A percentile compares a stretch with the other conserved stretches of the same genome.
Evolutionary conservation across 2,329 filamentous ascomycete species (phyloP).

Genomic region (Achaetomium macrosporum): DNA sequence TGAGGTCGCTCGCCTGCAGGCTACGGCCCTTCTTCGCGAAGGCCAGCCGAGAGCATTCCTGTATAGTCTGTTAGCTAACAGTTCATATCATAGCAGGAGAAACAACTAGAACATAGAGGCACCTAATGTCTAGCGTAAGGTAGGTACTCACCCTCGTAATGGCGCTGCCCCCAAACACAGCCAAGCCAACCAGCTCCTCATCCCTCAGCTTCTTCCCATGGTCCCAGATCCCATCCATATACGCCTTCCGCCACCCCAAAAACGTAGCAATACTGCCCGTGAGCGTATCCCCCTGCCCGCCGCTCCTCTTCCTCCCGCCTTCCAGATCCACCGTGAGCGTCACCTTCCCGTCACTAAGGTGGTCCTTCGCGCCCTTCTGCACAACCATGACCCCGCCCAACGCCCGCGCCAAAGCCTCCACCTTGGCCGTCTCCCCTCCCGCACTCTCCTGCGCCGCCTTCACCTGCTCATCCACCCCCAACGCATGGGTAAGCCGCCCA

Average conservation of each 20-base stretch:
- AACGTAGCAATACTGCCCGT: constrained; percentile 87
- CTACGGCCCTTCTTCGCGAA: constrained; percentile 81
- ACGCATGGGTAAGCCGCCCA: constrained; percentile 68
- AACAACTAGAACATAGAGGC: neutral
- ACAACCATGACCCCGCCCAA: constrained; percentile 86
- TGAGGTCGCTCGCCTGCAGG: constrained; percentile 88
- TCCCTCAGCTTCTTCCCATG: constrained; percentile 36
- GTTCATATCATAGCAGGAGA: neutral
- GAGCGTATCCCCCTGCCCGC: constrained; percentile 91
- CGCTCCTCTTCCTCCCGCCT: constrained; percentile 83
- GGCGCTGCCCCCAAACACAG: constrained; percentile 78
- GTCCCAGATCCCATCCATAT: constrained; percentile 77
- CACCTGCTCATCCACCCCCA: constrained; percentile 57
- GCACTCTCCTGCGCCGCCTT: constrained; percentile 32
- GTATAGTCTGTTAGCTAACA: neutral
- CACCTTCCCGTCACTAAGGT: constrained; percentile 71
- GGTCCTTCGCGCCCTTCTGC: constrained; percentile 79
- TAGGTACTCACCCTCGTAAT: constrained; percentile 67
- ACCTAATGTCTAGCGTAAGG: neutral
- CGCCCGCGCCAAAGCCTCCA: constrained; percentile 63
- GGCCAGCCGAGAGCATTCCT: constrained; percentile 77
- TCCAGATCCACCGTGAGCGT: constrained; percentile 72
- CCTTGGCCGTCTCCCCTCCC: constrained; percentile 37
- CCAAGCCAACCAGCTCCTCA: constrained; percentile 60
- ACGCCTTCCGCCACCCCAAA: constrained; percentile 80